Base-by-base conservation (phyloP, 345 rosid genomes). In the Aquilaria yunnanensis region DNA sequence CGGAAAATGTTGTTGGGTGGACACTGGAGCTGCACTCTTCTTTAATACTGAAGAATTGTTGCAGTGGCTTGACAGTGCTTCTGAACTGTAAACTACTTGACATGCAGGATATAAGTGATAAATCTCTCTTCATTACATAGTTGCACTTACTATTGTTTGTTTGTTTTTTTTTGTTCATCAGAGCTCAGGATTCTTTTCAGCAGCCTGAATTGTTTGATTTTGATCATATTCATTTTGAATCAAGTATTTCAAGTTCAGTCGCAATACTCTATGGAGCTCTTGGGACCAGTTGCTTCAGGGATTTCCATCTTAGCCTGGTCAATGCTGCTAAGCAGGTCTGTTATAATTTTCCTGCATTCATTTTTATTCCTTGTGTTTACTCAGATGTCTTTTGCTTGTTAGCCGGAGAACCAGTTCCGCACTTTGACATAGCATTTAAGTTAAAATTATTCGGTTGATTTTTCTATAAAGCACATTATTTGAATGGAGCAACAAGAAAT, bases 1-100 rank as follows among this genome's bases (percentile, higher is more conserved):
- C 53, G 79, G 84, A 59, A 85, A 80, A 64, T 94, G 99, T 56
- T 94, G 99, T 72, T 94, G 99, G 99, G 90, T 90, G 13, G 99
- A 94, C 66, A 84, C 80, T 68, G 99, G 97, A 51, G 86, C 77
- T 31, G 76, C 81, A 2, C 72, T 94, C 60, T 94, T 90, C 78
- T 85, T 81, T 68, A 87, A 94, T 34, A 83, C 78, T 62, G 73
- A 78, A 32, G 97, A 94, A 54, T 70, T 94, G 51, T 74, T 47
- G 32, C 43, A 70, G 48, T 90, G 96, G 99, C 83, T 94, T 59
- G 67, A 51, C 6, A 67, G 66, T 61, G 75, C 78, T 56, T 47
- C 78, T 70, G 67, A 68, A 49, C 55, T 43, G 99, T 94, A 78
- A 37, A 72, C 78, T 78, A 54, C 57, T 72, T 47, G 5, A 51